A percentile compares a stretch with the other conserved stretches of the same genome.
These are phyloP conservation scores for Gaillardinia entomophila DNA, from an alignment of 805 yeast genomes.

Conservation along the genomic window DNA sequence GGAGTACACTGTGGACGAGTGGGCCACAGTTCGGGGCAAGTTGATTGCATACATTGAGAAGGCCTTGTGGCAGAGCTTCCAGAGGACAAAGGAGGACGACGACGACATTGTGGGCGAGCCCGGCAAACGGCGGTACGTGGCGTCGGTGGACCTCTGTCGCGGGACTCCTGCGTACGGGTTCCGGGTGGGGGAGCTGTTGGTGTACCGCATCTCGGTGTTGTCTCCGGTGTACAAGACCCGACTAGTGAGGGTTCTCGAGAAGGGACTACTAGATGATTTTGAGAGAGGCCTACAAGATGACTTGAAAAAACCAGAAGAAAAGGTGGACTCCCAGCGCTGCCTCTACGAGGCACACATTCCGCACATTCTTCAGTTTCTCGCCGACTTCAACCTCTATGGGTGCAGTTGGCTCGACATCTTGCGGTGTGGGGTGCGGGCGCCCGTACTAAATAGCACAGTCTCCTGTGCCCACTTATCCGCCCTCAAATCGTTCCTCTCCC, in stretches of 20 bases:
- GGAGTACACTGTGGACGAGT: constrained; percentile 5
- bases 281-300: constrained; percentile 28
- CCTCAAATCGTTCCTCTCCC: neutral
- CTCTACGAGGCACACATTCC: constrained; percentile 79
- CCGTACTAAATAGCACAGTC: constrained; percentile 35
- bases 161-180: constrained; percentile 86
- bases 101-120: constrained; percentile 2
- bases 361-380: constrained; percentile 64
- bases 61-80: constrained; percentile 1
- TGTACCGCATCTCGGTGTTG: constrained; percentile 62
- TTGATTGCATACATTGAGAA: constrained; percentile 1
- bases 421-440: constrained; percentile 50
- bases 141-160: constrained; percentile 58
- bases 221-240: constrained; percentile 57
- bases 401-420: constrained; percentile 66
- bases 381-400: constrained; percentile 80
- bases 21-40: neutral
- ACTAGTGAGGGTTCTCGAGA: constrained; percentile 43
- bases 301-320: constrained; percentile 1
- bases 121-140: constrained; percentile 38
- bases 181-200: constrained; percentile 56
- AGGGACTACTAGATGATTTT: constrained; percentile 19
- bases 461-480: constrained; percentile 15
- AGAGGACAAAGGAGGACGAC: constrained; percentile 5
- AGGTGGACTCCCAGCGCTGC: neutral